Base-by-base conservation (phyloP, 2,329 filamentous ascomycete genomes). In the Xylaria arbuscula region DNA sequence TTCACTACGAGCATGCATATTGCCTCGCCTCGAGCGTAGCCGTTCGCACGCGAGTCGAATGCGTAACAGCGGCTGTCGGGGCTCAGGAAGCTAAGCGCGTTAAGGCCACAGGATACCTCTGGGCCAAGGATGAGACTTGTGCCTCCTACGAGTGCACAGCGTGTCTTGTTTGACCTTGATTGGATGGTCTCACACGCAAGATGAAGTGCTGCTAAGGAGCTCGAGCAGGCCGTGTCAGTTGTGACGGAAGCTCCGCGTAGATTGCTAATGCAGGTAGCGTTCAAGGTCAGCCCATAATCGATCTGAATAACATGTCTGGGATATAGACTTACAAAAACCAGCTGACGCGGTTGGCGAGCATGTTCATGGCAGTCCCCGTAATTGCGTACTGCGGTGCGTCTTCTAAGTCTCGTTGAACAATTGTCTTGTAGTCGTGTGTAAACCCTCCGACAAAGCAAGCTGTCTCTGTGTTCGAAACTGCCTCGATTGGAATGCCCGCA, bases 401-500 rank as follows among this genome's bases (percentile, higher is more conserved):
- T 17, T 60, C 47, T n/a, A 55, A 13, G 48, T 65, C 62, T 36
- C 54, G 55, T n/a, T 34, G 10, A 19, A 60, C 38, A 51, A 65
- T 53, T 55, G 42, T 55, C 48, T 60, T 53, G 38, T 65, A 65
- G 15, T 65, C 62, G 38, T 55, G 34, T 6, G 62, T 65, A n/a
- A 65, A 54, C 2, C 56, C 48, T 3, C 62, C 62, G 28, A 65
- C 56, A 22, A 60, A 65, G 48, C 34, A 51, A 60, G 47, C 62
- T 8, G 62, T 51, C 36, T 60, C 47, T 4, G 62, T 65, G 34
- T 51, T 51, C n/a, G 62, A 51, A 36, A 65, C 57, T 22, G 36
- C 36, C 55, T 65, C 55, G 50, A 65, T 42, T 10, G 62, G 56
- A 53, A 65, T 60, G 56, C 62, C 62, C 19, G 45, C 58, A 51